These are phyloP conservation scores for Saccharomycopsis fibuligera DNA, from an alignment of 805 yeast species.

Conservation along the genomic window DNA sequence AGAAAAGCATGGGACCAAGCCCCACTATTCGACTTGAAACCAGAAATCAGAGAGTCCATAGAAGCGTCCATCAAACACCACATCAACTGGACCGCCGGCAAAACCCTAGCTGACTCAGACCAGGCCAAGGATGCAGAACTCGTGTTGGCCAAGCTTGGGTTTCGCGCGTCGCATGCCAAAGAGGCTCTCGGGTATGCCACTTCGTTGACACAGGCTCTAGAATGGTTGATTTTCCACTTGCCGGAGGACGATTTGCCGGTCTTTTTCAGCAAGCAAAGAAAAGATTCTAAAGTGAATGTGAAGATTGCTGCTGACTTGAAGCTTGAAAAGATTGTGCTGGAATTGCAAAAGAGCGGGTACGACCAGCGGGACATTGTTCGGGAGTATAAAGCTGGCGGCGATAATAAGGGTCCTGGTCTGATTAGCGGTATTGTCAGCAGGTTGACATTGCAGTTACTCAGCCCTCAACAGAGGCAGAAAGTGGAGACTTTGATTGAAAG, in stretches of 20 bases:
- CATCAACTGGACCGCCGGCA: constrained; percentile 41
- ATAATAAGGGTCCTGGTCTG: too few relatives aligned
- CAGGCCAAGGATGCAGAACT: constrained; percentile 20
- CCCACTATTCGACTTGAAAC: constrained; percentile 59
- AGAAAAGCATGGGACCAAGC: constrained; percentile 53
- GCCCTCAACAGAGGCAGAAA: neutral
- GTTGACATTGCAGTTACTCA: neutral
- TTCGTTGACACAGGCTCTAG: constrained; percentile 47
- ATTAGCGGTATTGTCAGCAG: neutral
- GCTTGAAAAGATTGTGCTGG: constrained; percentile 50
- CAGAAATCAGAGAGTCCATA: constrained; percentile 54
- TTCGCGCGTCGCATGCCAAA: constrained; percentile 57
- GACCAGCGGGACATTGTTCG: constrained; percentile 45
- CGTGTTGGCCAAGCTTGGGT: constrained; percentile 48
- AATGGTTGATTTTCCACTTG: constrained; percentile 78
- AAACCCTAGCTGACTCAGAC: constrained; percentile 5
- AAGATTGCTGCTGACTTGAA: constrained; percentile 47
- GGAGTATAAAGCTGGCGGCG: too few relatives aligned
- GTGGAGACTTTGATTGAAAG: neutral
- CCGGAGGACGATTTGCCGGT: constrained; percentile 92
- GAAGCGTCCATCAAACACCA: constrained; percentile 56
- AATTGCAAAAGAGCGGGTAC: constrained; percentile 62
- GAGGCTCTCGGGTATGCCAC: constrained; percentile 63
- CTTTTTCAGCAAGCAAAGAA: constrained; percentile 48
- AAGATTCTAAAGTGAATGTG: constrained; percentile 52